These are phyloP conservation scores for Cryptosporidium andersoni DNA, from an alignment of 169 alveolate species.

Conservation along the genomic window DNA sequence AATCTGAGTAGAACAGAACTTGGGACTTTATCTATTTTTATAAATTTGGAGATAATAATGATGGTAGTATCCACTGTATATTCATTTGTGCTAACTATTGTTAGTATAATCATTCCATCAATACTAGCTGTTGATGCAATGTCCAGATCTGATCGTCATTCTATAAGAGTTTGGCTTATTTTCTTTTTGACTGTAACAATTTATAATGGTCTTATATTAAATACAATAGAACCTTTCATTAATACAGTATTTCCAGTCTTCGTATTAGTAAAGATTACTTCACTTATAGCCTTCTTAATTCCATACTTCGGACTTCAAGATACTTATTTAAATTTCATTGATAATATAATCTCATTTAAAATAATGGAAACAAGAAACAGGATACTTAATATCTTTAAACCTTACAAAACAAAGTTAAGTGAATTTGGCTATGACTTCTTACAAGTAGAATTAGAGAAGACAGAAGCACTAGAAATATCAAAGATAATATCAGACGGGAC, in stretches of 20 bases:
- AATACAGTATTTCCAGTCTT: slow-evolving; percentile 1
- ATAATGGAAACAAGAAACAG: too few species aligned
- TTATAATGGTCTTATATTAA: slow-evolving; percentile 6
- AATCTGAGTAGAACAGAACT: too few species aligned
- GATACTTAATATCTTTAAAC: too few species aligned
- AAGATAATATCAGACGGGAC: neutral
- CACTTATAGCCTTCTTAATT: slow-evolving; percentile 10
- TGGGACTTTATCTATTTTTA: too few species aligned
- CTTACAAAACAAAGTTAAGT: too few species aligned
- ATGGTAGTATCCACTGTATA: too few species aligned
- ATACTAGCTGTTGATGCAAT: slow-evolving; percentile 28
- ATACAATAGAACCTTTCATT: slow-evolving; percentile 17
- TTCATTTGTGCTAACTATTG: neutral
- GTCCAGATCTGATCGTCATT: slow-evolving; percentile 3
- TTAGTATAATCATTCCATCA: slow-evolving; percentile 37
- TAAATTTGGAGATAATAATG: too few species aligned
- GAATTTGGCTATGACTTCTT: neutral
- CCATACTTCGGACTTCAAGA: slow-evolving; percentile 53
- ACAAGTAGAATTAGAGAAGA: too few species aligned
- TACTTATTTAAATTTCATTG: slow-evolving; percentile 29
- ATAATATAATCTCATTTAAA: neutral
- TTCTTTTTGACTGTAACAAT: slow-evolving; percentile 19
- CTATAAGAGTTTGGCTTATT: slow-evolving; percentile 31
- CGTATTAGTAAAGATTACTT: slow-evolving; percentile 8
- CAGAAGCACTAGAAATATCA: neutral